A percentile compares a stretch with the other conserved stretches of the same genome.
phyloP scores from a whole-genome alignment of 495 filamentous ascomycete species.

The Xylaria sp. region DNA sequence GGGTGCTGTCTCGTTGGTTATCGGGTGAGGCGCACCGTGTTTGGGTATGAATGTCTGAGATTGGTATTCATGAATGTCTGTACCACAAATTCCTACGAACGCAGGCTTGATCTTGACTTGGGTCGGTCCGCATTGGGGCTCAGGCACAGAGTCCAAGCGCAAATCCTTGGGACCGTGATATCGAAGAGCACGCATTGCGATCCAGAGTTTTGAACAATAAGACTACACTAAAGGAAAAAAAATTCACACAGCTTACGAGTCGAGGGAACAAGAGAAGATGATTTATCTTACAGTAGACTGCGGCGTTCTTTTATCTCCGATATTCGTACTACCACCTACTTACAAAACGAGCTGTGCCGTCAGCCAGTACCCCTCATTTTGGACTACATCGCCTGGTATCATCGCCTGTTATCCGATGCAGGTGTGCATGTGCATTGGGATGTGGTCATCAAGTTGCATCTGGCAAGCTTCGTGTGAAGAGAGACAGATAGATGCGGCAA shows the following conservation, averaged over 20 bases:
- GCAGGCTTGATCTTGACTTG: constrained; percentile 56
- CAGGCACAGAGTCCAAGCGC: constrained; percentile 47
- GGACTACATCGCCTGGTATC: not conserved
- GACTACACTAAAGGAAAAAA: not conserved
- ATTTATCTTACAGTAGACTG: not conserved
- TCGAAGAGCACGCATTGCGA: constrained; percentile 47
- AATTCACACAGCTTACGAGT: not conserved
- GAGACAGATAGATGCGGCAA: not conserved
- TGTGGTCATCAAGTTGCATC: not conserved
- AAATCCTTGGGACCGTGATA: constrained; percentile 54
- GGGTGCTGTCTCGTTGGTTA: constrained; percentile 63
- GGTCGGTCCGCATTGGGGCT: constrained; percentile 36
- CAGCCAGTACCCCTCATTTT: constrained; percentile 21
- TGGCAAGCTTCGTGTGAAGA: not conserved
- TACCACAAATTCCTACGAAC: constrained; percentile 66
- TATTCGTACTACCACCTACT: not conserved
- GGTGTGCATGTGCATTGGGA: not conserved
- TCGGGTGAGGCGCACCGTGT: constrained; percentile 62
- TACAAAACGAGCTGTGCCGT: not conserved
- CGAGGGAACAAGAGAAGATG: not conserved
- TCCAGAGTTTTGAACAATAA: not conserved
- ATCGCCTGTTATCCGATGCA: not conserved
- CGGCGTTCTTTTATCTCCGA: not conserved
- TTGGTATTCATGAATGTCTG: constrained; percentile 68
- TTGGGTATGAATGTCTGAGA: constrained; percentile 55